Evolutionary conservation across 1,139 yeast species (phyloP), one percentile per base, ranked within the genome.

Genomic region (Blastobotrys raffinosifermentans): DNA sequence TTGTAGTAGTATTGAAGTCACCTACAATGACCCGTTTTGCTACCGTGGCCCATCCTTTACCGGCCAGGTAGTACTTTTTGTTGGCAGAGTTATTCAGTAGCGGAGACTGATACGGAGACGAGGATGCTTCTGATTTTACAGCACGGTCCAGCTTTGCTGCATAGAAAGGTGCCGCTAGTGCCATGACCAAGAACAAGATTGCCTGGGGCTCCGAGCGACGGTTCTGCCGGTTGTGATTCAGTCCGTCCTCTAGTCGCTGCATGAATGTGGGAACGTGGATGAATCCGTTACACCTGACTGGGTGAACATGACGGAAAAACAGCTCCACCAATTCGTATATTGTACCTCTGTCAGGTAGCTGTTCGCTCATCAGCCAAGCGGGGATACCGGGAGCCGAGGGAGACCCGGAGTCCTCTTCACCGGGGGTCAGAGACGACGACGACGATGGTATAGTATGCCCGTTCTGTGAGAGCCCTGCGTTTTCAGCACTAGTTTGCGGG

Each of bases 151-250:
- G 6, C 8, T 29, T 19, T 2, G 41, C 39, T 18, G 18, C 29
- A 19, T 41, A 36, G 33, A 39, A 41, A 4, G 45, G 45, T 4
- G 45, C 45, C 5, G 43, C 45, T 14, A 41, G 26, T 10, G 45
- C 45, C 26, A 44, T 37, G 20, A 41, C 40, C 23, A 41, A 19
- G 25, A 37, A 31, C 4, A 41, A 5, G 2, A 41, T 18, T 4
- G 32, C 42, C 9, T 31, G 19, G 11, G 26, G 20, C 11, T 37
- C 37, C n/a, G 22, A 16, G 2, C 26, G 10, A 14, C 15, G 5
- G 2, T n/a, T n/a, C n/a, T n/a, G n/a, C n/a, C n/a, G n/a, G n/a
- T n/a, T n/a, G n/a, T n/a, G n/a, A n/a, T 26, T 16, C 7, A 19
- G 14, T 4, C 20, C 20, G 6, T 30, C 18, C 13, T 37, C 32